These are phyloP conservation scores for Ambrosiella cleistominuta DNA, from an alignment of 2,329 filamentous ascomycete genomes.

Conservation along the genomic window DNA sequence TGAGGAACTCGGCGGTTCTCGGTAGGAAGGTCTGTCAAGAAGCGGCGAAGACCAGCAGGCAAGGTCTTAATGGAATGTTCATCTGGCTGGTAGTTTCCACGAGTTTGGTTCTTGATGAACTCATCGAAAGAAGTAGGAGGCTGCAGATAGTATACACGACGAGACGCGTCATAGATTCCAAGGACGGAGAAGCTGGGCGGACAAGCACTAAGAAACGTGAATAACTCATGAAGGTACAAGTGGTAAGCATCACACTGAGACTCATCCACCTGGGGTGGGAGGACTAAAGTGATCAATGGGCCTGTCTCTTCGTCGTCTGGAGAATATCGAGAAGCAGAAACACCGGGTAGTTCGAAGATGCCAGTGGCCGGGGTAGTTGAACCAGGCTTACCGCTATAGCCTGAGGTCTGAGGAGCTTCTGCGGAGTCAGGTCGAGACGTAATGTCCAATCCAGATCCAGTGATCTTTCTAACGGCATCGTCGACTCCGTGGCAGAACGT, in stretches of 20 bases:
- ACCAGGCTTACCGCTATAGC: slow-evolving; percentile 6
- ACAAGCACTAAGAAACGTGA: slow-evolving; percentile 8
- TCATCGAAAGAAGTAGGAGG: slow-evolving; percentile 11
- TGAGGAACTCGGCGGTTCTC: background rate
- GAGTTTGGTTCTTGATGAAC: background rate
- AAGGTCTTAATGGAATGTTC: slow-evolving; percentile 2
- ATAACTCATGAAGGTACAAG: slow-evolving; percentile 9
- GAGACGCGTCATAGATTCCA: slow-evolving; percentile 12
- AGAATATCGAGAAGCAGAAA: background rate
- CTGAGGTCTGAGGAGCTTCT: background rate
- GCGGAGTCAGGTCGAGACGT: background rate
- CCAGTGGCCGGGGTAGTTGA: slow-evolving; percentile 7
- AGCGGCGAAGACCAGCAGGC: slow-evolving; percentile 12
- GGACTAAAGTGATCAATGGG: slow-evolving; percentile 10
- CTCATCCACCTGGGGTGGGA: slow-evolving; percentile 5
- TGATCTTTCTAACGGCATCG: slow-evolving; percentile 12
- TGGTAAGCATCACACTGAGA: slow-evolving; percentile 11
- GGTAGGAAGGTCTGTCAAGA: slow-evolving; percentile 7
- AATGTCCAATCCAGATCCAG: slow-evolving; percentile 8
- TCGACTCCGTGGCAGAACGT: slow-evolving; percentile 12
- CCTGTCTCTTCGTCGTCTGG: background rate
- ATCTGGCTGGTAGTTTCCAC: background rate
- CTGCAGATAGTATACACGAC: slow-evolving; percentile 12
- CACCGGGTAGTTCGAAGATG: slow-evolving; percentile 4
- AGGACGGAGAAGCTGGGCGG: slow-evolving; percentile 10